Evolutionary conservation across 495 filamentous ascomycete genomes (phyloP).

Genomic region (Penicillium alfredii): DNA sequence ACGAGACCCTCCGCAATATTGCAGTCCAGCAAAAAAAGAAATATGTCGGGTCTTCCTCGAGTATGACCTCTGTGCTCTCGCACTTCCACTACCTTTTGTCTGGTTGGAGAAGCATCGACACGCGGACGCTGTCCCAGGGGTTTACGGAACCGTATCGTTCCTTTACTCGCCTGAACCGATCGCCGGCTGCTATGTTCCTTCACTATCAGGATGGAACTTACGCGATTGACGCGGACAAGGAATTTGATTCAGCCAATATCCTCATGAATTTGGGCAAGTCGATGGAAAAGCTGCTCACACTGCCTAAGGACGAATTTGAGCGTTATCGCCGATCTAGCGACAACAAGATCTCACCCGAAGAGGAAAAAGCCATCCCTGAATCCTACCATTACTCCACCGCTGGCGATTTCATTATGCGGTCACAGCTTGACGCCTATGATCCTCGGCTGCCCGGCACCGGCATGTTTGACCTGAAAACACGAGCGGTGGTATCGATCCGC

Average conservation of each 20-base stretch:
- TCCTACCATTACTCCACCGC: constrained; percentile 81
- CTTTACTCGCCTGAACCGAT: constrained; percentile 66
- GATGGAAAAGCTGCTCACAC: constrained; percentile 92
- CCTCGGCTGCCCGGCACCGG: constrained; percentile 80
- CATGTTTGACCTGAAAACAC: constrained; percentile 95
- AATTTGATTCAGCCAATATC: constrained; percentile 79
- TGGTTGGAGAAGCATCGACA: constrained; percentile 67
- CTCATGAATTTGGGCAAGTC: constrained; percentile 87
- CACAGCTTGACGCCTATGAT: constrained; percentile 91
- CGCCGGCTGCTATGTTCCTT: constrained; percentile 75
- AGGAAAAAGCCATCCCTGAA: constrained; percentile 61
- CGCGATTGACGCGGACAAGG: constrained; percentile 97
- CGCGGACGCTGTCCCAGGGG: constrained; percentile 53
- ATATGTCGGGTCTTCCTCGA: constrained; percentile 92
- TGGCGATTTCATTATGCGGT: constrained; percentile 92
- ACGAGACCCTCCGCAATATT: constrained; percentile 58
- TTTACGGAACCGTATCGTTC: constrained; percentile 54
- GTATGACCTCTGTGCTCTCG: constrained; percentile 79
- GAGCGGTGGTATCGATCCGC: constrained; percentile 83
- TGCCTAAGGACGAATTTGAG: constrained; percentile 74
- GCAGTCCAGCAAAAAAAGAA: constrained; percentile 64
- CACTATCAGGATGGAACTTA: constrained; percentile 79
- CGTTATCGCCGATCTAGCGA: constrained; percentile 65
- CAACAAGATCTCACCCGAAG: constrained; percentile 56
- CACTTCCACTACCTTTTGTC: constrained; percentile 95